phyloP scores from a whole-genome alignment of 345 rosid species.

The Diplotaxis tenuifolia region DNA sequence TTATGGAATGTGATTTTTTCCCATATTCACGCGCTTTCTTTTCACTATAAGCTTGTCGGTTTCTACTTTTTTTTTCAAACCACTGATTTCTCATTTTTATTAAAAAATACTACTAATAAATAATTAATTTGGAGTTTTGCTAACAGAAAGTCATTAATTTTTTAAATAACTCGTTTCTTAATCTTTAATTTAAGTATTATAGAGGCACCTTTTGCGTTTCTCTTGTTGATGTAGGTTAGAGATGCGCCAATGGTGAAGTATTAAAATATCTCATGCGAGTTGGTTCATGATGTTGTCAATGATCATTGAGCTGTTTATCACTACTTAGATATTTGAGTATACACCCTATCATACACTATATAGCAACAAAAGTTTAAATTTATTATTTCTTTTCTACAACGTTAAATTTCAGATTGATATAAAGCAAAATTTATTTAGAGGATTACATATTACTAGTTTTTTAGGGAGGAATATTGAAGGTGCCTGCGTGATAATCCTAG shows the following conservation, averaged over 20 bases:
- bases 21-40: conserved; percentile 35
- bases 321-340: not conserved
- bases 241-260: not conserved
- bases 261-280: not conserved
- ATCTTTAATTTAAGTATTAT: not conserved
- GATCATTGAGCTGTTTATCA: not conserved
- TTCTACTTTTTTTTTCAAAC: conserved; percentile 27
- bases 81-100: not conserved
- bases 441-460: not conserved
- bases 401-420: not conserved
- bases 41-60: conserved; percentile 33
- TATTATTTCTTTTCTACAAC: not conserved
- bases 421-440: not conserved
- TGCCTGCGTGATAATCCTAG: conserved; percentile 19
- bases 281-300: not conserved
- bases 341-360: not conserved
- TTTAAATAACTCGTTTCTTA: not conserved
- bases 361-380: not conserved
- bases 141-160: conserved; percentile 7
- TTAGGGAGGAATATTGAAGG: not conserved
- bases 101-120: no score
- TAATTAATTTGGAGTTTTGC: conserved; percentile 11
- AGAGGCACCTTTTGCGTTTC: not conserved
- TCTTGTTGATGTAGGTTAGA: not conserved
- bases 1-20: not conserved